Conservation (phyloP, 2,329 filamentous ascomycete genomes). For the Claviceps africana region DNA sequence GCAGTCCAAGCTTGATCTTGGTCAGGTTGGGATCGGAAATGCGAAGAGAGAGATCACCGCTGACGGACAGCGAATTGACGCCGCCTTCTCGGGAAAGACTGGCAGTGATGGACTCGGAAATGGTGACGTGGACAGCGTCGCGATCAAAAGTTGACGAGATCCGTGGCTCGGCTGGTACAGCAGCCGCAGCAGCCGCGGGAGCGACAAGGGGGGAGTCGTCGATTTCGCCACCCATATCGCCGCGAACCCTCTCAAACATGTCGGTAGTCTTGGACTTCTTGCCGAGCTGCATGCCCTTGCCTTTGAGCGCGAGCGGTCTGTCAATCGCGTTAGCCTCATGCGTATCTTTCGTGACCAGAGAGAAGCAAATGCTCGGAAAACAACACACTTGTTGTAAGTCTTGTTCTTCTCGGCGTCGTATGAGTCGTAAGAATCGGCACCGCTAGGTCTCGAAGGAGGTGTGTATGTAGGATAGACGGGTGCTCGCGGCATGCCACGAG, state of each 20-base stretch:
- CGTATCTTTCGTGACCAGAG: background rate
- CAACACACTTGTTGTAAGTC: slow-evolving; percentile 57
- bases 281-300: slow-evolving; percentile 97
- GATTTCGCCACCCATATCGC: slow-evolving; percentile 75
- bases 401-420: slow-evolving; percentile 99
- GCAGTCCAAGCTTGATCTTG: slow-evolving; percentile 76
- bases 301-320: slow-evolving; percentile 55
- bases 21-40: slow-evolving; percentile 81
- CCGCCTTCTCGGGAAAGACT: slow-evolving; percentile 79
- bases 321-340: background rate
- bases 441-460: slow-evolving; percentile 57
- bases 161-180: slow-evolving; percentile 38
- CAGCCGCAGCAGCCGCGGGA: slow-evolving; percentile 34
- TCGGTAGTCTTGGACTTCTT: slow-evolving; percentile 98
- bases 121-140: slow-evolving; percentile 75
- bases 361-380: background rate
- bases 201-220: slow-evolving; percentile 64
- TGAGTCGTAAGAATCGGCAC: slow-evolving; percentile 74
- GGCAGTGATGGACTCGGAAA: slow-evolving; percentile 82
- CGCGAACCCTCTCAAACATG: slow-evolving; percentile 91
- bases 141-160: slow-evolving; percentile 57
- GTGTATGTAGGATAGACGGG: slow-evolving; percentile 84
- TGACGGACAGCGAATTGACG: slow-evolving; percentile 75
- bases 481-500: slow-evolving; percentile 55
- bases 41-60: slow-evolving; percentile 80